These are phyloP conservation scores for Hyaloraphidium curvatum DNA, from an alignment of 192 early-diverging fungal genomes.

Conservation along the genomic window DNA sequence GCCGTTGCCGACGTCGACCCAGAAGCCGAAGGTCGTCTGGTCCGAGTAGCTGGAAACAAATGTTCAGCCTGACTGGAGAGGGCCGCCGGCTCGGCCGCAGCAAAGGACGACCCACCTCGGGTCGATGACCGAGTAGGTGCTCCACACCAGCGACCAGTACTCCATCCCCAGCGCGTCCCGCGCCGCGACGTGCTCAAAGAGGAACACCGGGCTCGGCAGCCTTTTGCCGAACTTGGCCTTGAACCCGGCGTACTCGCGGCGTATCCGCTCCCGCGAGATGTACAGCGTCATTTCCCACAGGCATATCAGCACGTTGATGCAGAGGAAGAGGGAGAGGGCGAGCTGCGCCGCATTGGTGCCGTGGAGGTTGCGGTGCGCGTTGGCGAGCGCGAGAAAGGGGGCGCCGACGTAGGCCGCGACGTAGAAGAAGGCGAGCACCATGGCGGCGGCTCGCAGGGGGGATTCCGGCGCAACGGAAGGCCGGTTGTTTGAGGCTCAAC, in stretches of 20 bases:
- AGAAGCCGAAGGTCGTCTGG: constrained; percentile 1
- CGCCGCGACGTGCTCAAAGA: background rate
- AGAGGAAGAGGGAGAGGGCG: constrained; percentile 2
- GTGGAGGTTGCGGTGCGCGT: background rate
- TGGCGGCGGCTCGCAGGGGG: too few species aligned
- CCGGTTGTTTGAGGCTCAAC: too few species aligned
- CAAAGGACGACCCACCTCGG: background rate
- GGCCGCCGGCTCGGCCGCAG: background rate
- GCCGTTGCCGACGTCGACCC: background rate
- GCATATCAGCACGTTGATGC: background rate
- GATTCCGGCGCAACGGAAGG: too few species aligned
- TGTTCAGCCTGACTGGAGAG: background rate
- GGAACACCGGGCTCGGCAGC: background rate
- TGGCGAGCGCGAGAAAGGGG: background rate
- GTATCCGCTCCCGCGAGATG: background rate
- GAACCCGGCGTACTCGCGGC: background rate
- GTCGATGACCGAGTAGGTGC: background rate
- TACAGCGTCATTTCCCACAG: constrained; percentile 1
- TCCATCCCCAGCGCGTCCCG: background rate
- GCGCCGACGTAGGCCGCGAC: background rate
- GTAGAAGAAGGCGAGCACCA: constrained; percentile 3
- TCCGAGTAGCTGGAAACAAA: constrained; percentile 2
- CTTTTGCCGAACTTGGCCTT: background rate
- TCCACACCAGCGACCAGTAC: background rate
- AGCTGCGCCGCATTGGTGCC: background rate